Percentiles rank a stretch among this genome's conserved stretches.
Evolutionary conservation across 495 filamentous ascomycete species (phyloP).

Genomic region (Apodospora peruviana): DNA sequence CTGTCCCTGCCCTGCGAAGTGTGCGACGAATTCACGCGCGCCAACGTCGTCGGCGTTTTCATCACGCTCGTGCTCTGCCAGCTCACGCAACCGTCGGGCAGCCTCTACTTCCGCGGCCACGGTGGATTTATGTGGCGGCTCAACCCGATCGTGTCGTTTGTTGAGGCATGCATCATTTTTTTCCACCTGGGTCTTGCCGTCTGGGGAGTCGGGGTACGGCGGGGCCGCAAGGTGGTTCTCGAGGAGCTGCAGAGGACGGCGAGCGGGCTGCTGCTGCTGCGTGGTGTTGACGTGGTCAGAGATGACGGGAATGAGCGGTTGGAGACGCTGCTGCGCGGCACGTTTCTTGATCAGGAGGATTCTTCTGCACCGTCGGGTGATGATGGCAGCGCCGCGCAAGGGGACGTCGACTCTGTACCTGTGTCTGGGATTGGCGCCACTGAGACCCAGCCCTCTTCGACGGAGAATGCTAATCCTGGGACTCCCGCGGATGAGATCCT

Average conservation of each 20-base stretch:
- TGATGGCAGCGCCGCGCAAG: neutral
- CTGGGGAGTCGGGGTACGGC: neutral
- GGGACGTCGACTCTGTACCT: no score
- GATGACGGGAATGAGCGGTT: no score
- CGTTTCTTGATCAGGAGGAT: neutral
- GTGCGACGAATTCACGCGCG: neutral
- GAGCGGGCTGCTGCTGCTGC: neutral
- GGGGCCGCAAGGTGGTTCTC: neutral
- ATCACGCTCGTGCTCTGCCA: neutral
- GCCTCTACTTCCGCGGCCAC: neutral
- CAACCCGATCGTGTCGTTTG: slow-evolving; percentile 1
- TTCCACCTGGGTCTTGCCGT: neutral
- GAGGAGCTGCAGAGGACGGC: neutral
- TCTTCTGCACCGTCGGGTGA: neutral
- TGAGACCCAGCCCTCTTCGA: no score
- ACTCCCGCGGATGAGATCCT: no score
- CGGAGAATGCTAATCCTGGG: no score
- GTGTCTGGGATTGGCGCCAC: no score
- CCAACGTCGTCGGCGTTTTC: neutral
- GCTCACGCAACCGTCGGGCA: neutral
- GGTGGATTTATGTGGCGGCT: neutral
- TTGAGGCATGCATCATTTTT: neutral
- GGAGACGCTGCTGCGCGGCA: neutral
- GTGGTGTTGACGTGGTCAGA: neutral
- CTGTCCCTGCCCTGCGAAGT: no score